These are phyloP conservation scores for Rhododendron griersonianum DNA, from an alignment of 148 eudicot genomes.

Conservation along the genomic window DNA sequence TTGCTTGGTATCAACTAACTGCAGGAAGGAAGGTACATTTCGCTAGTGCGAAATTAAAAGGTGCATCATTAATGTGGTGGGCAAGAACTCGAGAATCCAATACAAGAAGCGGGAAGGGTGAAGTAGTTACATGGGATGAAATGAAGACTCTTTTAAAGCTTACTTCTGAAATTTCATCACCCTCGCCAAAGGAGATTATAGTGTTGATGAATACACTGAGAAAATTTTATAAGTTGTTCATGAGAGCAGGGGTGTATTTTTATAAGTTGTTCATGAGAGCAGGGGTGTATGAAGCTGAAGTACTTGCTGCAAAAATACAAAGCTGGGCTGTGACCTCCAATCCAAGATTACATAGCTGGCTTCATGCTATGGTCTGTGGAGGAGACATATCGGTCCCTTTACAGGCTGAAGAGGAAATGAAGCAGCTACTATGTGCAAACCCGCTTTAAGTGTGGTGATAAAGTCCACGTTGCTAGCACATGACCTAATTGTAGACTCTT, in stretches of 20 bases:
- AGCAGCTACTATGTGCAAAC: neutral
- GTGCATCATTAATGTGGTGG: neutral
- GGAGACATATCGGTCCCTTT: neutral
- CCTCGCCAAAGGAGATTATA: neutral
- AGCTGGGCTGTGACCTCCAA: neutral
- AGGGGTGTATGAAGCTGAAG: neutral
- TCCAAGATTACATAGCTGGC: neutral
- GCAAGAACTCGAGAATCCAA: neutral
- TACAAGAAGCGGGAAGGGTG: neutral
- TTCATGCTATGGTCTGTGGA: neutral
- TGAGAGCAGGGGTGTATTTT: neutral
- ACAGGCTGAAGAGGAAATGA: neutral
- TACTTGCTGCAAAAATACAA: neutral
- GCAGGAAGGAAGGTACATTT: neutral
- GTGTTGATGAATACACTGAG: too few relatives aligned
- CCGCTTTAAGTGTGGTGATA: neutral
- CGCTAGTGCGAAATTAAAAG: neutral
- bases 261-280: neutral
- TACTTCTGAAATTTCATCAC: neutral
- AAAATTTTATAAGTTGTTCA: neutral
- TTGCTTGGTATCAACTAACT: neutral
- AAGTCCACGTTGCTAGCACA: neutral
- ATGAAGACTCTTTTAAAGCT: neutral
- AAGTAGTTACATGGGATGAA: neutral
- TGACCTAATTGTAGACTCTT: neutral